Conservation (phyloP, 495 filamentous ascomycete species). For the Aspergillus saccharolyticus region DNA sequence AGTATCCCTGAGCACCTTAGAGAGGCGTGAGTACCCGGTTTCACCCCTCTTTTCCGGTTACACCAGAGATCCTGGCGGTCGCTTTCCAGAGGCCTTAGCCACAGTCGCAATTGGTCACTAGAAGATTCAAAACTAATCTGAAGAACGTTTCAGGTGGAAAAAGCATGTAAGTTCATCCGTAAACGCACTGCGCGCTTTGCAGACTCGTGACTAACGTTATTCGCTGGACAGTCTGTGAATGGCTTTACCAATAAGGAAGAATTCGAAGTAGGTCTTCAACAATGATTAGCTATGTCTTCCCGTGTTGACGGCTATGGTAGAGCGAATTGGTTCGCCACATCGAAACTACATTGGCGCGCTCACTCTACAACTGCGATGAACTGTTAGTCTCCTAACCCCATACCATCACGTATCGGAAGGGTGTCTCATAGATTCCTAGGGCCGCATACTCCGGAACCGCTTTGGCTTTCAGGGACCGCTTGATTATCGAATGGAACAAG, state of each 20-base stretch:
- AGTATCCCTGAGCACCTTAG: constrained; percentile 84
- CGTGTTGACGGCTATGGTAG: constrained; percentile 32
- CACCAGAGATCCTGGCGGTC: not conserved
- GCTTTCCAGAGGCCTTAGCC: not conserved
- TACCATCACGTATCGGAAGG: not conserved
- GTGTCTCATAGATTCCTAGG: constrained; percentile 24
- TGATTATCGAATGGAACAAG: constrained; percentile 95
- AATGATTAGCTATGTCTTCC: not conserved
- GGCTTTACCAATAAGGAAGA: constrained; percentile 73
- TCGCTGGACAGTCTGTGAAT: constrained; percentile 46
- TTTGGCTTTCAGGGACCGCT: constrained; percentile 84
- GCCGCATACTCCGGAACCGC: constrained; percentile 89
- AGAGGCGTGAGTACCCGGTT: constrained; percentile 56
- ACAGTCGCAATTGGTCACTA: not conserved
- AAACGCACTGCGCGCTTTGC: not conserved
- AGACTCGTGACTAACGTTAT: not conserved
- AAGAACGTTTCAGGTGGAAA: constrained; percentile 56
- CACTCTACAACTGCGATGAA: constrained; percentile 98
- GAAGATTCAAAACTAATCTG: constrained; percentile 14
- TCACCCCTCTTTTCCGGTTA: not conserved
- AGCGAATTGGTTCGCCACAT: constrained; percentile 85
- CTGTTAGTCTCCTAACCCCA: constrained; percentile 32
- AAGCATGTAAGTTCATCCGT: constrained; percentile 55
- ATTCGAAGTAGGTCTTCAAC: constrained; percentile 50
- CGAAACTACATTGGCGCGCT: constrained; percentile 92